A percentile compares a stretch with the other conserved stretches of the same genome.
Conservation (phyloP, 2,329 filamentous ascomycete genomes). For the Neurospora crassa region DNA sequence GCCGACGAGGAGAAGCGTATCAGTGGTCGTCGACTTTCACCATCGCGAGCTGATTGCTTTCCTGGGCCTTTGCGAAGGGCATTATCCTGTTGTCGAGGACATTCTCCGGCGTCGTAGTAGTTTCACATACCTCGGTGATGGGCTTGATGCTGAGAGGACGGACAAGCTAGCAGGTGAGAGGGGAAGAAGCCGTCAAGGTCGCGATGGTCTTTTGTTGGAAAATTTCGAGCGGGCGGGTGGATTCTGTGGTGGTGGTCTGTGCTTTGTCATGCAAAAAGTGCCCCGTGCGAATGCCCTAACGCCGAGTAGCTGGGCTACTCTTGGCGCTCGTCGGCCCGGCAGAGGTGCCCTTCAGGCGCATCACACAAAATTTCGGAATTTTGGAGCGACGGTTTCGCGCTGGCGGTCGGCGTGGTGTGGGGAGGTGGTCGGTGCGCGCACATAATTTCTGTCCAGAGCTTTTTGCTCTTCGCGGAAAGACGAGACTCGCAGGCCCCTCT, state of each 20-base stretch:
- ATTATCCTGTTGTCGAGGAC: slow-evolving; percentile 20
- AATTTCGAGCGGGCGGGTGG: slow-evolving; percentile 13
- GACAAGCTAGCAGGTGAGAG: slow-evolving; percentile 8
- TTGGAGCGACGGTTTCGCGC: background rate
- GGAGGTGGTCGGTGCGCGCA: slow-evolving; percentile 13
- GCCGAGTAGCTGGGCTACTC: background rate
- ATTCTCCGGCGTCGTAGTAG: slow-evolving; percentile 10
- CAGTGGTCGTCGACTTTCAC: slow-evolving; percentile 23
- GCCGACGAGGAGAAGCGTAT: slow-evolving; percentile 57
- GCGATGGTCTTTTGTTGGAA: slow-evolving; percentile 3
- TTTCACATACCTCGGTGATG: slow-evolving; percentile 22
- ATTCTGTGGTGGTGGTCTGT: slow-evolving; percentile 17
- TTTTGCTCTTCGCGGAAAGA: slow-evolving; percentile 1
- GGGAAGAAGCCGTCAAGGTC: slow-evolving; percentile 26
- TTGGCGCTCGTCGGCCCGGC: background rate
- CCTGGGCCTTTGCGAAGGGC: slow-evolving; percentile 40
- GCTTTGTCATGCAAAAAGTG: slow-evolving; percentile 1
- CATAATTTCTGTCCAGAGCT: slow-evolving; percentile 14
- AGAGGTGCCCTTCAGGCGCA: background rate
- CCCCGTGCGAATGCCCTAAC: slow-evolving; percentile 16
- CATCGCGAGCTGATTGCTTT: slow-evolving; percentile 46
- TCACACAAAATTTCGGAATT: slow-evolving; percentile 11
- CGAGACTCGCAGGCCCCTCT: background rate
- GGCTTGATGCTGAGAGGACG: slow-evolving; percentile 12
- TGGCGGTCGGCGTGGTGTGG: slow-evolving; percentile 5